These are phyloP conservation scores for Xylariales sp. DNA, from an alignment of 2,329 filamentous ascomycete species.

Conservation along the genomic window DNA sequence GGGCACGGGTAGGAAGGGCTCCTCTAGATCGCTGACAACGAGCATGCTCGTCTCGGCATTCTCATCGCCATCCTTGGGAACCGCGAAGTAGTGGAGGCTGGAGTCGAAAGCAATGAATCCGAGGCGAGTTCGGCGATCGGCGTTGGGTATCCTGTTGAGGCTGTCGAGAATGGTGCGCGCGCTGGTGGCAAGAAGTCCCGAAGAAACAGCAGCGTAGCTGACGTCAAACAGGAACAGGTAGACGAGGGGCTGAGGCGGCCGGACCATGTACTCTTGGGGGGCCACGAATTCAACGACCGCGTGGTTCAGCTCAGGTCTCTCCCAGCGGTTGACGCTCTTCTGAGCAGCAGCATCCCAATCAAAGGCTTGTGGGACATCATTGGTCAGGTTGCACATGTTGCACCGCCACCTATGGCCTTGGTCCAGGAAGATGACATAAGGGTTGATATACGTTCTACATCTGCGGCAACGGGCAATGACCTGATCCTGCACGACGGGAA, in stretches of 20 bases:
- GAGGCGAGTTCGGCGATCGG: slow-evolving; percentile 83
- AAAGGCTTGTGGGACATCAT: slow-evolving; percentile 98
- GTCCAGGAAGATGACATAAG: slow-evolving; percentile 93
- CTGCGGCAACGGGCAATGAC: slow-evolving; percentile 94
- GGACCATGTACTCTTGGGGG: slow-evolving; percentile 98
- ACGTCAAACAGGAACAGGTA: slow-evolving; percentile 96
- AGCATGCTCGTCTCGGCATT: slow-evolving; percentile 84
- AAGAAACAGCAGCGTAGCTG: slow-evolving; percentile 84
- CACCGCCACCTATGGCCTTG: slow-evolving; percentile 97
- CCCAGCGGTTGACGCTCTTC: slow-evolving; percentile 88
- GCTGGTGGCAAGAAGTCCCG: slow-evolving; percentile 84
- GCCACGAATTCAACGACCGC: slow-evolving; percentile 97
- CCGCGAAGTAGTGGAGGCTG: slow-evolving; percentile 91
- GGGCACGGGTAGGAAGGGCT: slow-evolving; percentile 93
- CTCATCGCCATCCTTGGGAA: slow-evolving; percentile 84
- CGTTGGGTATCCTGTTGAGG: slow-evolving; percentile 95
- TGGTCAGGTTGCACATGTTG: slow-evolving; percentile 99
- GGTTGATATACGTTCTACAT: slow-evolving; percentile 96
- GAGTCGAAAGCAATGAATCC: slow-evolving; percentile 96
- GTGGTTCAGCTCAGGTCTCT: slow-evolving; percentile 88
- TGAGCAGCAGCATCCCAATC: slow-evolving; percentile 95
- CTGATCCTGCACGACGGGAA: slow-evolving; percentile 92
- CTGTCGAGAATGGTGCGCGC: slow-evolving; percentile 93
- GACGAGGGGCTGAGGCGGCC: slow-evolving; percentile 89
- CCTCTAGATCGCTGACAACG: slow-evolving; percentile 90